Evolutionary conservation across 2,329 filamentous ascomycete species (phyloP).

Genomic region (Didymosphaeria variabile): DNA sequence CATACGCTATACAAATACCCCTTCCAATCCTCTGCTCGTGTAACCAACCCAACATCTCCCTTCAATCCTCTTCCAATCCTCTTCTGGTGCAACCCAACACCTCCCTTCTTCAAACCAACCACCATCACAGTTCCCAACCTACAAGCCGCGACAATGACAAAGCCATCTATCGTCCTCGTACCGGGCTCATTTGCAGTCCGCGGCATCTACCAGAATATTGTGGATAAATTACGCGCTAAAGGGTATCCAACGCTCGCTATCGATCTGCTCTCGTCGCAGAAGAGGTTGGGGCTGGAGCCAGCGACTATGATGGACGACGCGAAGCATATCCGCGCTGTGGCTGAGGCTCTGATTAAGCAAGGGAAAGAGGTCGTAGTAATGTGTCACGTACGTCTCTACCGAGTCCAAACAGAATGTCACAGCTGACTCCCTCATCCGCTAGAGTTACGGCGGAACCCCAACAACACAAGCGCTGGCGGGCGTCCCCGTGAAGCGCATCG

Average conservation of each 20-base stretch:
- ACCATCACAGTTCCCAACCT: neutral
- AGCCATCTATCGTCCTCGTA: constrained; percentile 31
- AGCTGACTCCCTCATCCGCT: neutral
- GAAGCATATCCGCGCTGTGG: constrained; percentile 30
- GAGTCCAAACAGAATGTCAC: neutral
- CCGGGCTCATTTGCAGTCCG: constrained; percentile 32
- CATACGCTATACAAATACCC: neutral
- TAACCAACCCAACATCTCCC: no score
- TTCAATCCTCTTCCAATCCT: neutral
- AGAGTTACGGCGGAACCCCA: constrained; percentile 26
- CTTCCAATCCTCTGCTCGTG: neutral
- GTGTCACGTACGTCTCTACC: constrained; percentile 15
- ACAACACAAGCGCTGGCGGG: constrained; percentile 23
- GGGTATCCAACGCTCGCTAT: constrained; percentile 26
- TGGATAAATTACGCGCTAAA: constrained; percentile 16
- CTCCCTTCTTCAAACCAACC: neutral
- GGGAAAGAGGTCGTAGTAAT: constrained; percentile 43
- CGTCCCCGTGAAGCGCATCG: constrained; percentile 22
- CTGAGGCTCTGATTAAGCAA: constrained; percentile 30
- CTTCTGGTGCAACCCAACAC: no score
- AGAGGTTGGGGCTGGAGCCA: constrained; percentile 21
- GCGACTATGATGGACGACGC: constrained; percentile 40
- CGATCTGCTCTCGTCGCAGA: constrained; percentile 25
- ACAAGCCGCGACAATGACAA: constrained; percentile 9
- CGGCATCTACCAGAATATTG: constrained; percentile 21